phyloP scores from a whole-genome alignment of 768 basidiomycete species.

The Polyporus arcularius region DNA sequence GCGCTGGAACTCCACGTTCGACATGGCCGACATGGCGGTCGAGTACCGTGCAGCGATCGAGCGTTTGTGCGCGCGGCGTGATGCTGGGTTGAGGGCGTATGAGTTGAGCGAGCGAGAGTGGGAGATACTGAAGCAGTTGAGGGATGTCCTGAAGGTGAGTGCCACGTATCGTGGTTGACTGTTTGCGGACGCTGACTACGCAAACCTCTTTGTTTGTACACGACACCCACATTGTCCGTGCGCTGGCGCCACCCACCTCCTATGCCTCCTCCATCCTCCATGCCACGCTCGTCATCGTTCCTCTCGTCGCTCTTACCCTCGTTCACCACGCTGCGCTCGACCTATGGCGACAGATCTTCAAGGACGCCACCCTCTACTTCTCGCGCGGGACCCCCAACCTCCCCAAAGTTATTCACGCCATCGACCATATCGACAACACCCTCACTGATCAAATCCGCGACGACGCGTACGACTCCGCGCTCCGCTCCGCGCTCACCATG shows the following conservation, averaged over 20 bases:
- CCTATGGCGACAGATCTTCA: conserved; percentile 22
- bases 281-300: too few species aligned
- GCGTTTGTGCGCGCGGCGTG: neutral
- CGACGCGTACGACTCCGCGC: conserved; percentile 10
- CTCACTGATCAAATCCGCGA: conserved; percentile 3
- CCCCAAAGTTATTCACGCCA: conserved; percentile 30
- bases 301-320: too few species aligned
- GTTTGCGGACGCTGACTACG: neutral
- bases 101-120: conserved; percentile 17
- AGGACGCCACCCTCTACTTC: conserved; percentile 29
- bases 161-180: neutral
- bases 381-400: conserved; percentile 25
- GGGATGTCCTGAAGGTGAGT: conserved; percentile 23
- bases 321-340: too few species aligned
- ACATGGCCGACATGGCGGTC: conserved; percentile 5
- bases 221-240: neutral
- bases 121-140: conserved; percentile 19
- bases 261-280: too few species aligned
- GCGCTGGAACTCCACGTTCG: conserved; percentile 21
- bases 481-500: conserved; percentile 25
- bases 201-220: neutral
- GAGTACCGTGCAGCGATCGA: conserved; percentile 13
- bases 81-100: conserved; percentile 8
- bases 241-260: neutral
- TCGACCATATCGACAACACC: conserved; percentile 24